Evolutionary conservation across 2,329 filamentous ascomycete genomes (phyloP), one percentile per base, ranked within the genome.

Genomic region (Emmonsia crescens): DNA sequence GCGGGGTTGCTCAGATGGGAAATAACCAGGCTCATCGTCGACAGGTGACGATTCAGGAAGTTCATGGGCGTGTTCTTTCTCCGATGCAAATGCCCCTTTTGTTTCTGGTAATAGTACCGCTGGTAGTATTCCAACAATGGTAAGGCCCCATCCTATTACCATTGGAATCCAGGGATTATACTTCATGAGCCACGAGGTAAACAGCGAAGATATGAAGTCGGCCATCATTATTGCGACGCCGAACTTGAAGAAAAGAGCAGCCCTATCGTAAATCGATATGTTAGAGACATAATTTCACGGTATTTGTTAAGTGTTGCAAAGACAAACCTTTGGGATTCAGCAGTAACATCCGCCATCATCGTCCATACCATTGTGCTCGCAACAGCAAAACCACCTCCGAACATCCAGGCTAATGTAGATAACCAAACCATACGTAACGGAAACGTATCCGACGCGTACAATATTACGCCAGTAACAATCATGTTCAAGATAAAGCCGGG

Each of bases 341-440:
- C 77, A 3, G 74, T 77, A 21, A 81, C 75, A 65, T 81, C 79
- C 0, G 78, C 74, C 67, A 80, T 73, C 76, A 81, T 79, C 8
- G 79, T 80, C 67, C 78, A 74, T 61, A 77, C 75, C 29, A 80
- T 73, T 1, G 79, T 76, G 63, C 75, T 71, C 2, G 77, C 72
- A 3, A 80, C 78, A 12, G 79, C 75, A 8, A 76, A 73, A 0
- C 79, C 79, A 33, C 79, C 79, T 1, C 78, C 78, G 36, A 80
- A 69, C 38, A 80, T 57, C 67, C 75, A 77, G 27, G 78, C 74
- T 36, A 76, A 68, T 5, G 76, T 77, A 0, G 78, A 78, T 33
- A 79, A 64, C 79, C 79, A 81, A 10, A 78, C 75, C 29, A 77
- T 66, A 16, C 77, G 74, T 46, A 81, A 68, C 0, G 78, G 78